Conservation (phyloP, 768 basidiomycete genomes). For the Gloeophyllum trabeum region DNA sequence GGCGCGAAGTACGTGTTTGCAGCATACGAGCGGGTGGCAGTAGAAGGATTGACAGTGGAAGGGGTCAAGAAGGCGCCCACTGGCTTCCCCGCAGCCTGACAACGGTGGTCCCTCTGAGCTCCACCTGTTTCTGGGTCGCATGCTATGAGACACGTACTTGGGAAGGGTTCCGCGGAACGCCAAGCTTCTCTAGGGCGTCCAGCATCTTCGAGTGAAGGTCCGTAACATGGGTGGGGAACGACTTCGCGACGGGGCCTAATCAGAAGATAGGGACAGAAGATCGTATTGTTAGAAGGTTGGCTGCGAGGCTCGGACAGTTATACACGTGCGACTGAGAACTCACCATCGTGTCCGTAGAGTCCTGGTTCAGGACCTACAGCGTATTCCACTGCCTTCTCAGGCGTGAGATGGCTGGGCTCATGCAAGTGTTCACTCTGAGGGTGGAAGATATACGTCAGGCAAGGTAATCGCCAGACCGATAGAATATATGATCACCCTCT, state of each 20-base stretch:
- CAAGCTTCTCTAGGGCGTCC: not conserved
- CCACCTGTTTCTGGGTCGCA: not conserved
- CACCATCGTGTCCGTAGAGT: not conserved
- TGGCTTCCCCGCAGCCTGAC: slow-evolving; percentile 1
- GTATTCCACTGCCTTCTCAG: too few relatives aligned
- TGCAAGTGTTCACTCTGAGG: not conserved
- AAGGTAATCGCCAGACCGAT: not conserved
- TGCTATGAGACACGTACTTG: not conserved
- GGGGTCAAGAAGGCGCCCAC: slow-evolving; percentile 1
- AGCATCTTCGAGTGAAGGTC: not conserved
- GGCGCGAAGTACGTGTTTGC: slow-evolving; percentile 5
- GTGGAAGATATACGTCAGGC: not conserved
- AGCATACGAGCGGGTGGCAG: slow-evolving; percentile 10
- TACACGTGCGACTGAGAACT: too few relatives aligned
- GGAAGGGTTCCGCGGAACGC: not conserved
- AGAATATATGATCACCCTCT: slow-evolving; percentile 8
- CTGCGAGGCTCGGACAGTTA: too few relatives aligned
- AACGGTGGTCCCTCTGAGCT: not conserved
- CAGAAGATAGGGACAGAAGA: too few relatives aligned
- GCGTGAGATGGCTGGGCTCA: not conserved
- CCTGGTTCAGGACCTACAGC: not conserved
- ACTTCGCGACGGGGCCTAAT: too few relatives aligned
- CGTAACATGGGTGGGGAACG: too few relatives aligned
- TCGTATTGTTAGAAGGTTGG: too few relatives aligned
- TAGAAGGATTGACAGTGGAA: slow-evolving; percentile 6